These are phyloP conservation scores for Cymbidium sinense DNA, from an alignment of 106 monocot species.

Conservation along the genomic window DNA sequence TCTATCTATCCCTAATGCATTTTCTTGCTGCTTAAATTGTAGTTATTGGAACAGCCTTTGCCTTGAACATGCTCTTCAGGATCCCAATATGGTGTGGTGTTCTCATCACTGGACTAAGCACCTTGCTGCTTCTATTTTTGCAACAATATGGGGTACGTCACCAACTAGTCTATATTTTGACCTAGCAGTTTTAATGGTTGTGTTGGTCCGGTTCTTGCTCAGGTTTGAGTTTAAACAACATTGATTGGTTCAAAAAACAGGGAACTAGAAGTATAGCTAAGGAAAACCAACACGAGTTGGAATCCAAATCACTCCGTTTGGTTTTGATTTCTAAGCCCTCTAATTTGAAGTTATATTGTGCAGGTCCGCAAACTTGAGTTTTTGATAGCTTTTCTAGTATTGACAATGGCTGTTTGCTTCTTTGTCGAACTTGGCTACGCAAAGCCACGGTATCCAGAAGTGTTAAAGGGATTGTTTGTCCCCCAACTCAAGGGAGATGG, in stretches of 20 bases:
- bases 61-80: constrained; percentile 80
- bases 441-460: constrained; percentile 64
- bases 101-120: constrained; percentile 83
- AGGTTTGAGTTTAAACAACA: not conserved
- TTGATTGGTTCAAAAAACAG: not conserved
- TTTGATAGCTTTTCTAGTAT: constrained; percentile 73
- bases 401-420: constrained; percentile 74
- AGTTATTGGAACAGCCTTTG: constrained; percentile 99
- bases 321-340: not conserved
- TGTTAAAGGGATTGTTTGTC: constrained; percentile 77
- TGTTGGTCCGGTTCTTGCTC: not conserved
- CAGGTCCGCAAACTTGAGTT: constrained; percentile 93
- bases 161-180: not conserved
- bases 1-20: not conserved
- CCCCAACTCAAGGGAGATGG: constrained; percentile 95
- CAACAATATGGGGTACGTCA: constrained; percentile 94
- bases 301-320: not conserved
- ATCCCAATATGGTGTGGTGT: constrained; percentile 94
- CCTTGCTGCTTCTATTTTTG: constrained; percentile 67
- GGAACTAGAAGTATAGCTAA: not conserved
- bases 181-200: not conserved
- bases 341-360: constrained; percentile 3
- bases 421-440: constrained; percentile 76
- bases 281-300: not conserved
- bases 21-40: constrained; percentile 12